Evolutionary conservation across 192 early-diverging fungal genomes (phyloP), one percentile per base, ranked within the genome.

Genomic region (Backusella luteola): DNA sequence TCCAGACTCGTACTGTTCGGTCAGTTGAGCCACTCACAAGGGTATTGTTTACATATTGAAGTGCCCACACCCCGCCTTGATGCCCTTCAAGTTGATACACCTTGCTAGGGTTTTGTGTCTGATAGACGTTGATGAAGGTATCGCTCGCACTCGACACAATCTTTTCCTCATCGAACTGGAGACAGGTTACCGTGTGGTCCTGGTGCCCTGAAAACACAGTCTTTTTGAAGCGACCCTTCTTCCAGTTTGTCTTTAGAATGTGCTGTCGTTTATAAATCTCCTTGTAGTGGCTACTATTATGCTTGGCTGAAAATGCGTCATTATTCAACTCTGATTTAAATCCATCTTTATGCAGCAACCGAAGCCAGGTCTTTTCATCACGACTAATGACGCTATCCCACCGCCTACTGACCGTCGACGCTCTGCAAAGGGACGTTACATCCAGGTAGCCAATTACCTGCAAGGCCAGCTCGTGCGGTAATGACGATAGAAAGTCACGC

Each of bases 21-120:
- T 99, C 98, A 2, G 96, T 98, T 15, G 95, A 96, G 23, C 98
- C 97, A 69, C 93, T 94, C 7, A 99, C 96, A 5, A 99, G 87
- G 0, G 95, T 94, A 69, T 93, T 88, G 34, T 94, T 92, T 42
- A 92, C 90, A 71, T 97, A 97, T 74, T 97, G 93, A 41, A 99
- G 84, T 11, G 97, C 97, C 98, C 98, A 99, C 7, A 99, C 97
- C 69, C 98, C 98, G 49, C 97, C 97, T 41, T 95, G 94, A 73
- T 96, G 94, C 21, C 97, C 97, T 34, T 85, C 86, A 29, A 99
- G 86, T 34, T 49, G 39, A 3, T 71, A 41, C 15, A 71, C 21
- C 0, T 39, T 39, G 0, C 12, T 29, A 6, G 70, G 70, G 14
- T 71, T 44, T 2, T 80, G 81, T 15, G 94, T 94, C 74, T 96